phyloP scores from a whole-genome alignment of 768 basidiomycete genomes.

The Suillus subluteus region DNA sequence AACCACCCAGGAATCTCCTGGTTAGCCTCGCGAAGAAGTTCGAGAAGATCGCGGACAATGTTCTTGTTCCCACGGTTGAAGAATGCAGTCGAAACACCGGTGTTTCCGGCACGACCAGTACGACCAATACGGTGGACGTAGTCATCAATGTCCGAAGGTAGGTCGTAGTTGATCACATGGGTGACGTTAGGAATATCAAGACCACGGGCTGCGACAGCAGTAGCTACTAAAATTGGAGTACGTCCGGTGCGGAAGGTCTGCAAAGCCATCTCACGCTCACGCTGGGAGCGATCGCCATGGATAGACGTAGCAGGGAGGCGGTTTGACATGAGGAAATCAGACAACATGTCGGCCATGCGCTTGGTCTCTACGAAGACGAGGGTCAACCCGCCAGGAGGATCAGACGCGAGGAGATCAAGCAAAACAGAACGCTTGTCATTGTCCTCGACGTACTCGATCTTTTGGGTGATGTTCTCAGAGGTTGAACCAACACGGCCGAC shows the following conservation, averaged over 20 bases:
- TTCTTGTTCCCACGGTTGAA: constrained; percentile 93
- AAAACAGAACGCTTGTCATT: constrained; percentile 95
- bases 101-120: constrained; percentile 98
- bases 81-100: constrained; percentile 94
- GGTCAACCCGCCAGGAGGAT: constrained; percentile 72
- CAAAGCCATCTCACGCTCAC: constrained; percentile 95
- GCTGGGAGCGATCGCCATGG: constrained; percentile 96
- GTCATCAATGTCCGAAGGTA: constrained; percentile 98
- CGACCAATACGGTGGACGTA: constrained; percentile 98
- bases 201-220: constrained; percentile 98
- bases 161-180: constrained; percentile 97
- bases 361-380: constrained; percentile 99
- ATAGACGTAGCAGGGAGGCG: constrained; percentile 92
- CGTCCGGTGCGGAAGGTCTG: constrained; percentile 94
- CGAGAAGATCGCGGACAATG: constrained; percentile 89
- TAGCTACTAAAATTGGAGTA: constrained; percentile 96
- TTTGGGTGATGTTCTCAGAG: constrained; percentile 99
- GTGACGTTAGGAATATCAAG: constrained; percentile 99
- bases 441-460: constrained; percentile 98
- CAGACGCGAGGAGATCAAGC: constrained; percentile 88
- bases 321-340: constrained; percentile 89
- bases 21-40: constrained; percentile 94
- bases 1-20: constrained; percentile 94
- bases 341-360: constrained; percentile 98
- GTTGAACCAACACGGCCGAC: constrained; percentile 98